Conservation (phyloP, 371 early-diverging fungal genomes). For the Saksenaea oblongispora region DNA sequence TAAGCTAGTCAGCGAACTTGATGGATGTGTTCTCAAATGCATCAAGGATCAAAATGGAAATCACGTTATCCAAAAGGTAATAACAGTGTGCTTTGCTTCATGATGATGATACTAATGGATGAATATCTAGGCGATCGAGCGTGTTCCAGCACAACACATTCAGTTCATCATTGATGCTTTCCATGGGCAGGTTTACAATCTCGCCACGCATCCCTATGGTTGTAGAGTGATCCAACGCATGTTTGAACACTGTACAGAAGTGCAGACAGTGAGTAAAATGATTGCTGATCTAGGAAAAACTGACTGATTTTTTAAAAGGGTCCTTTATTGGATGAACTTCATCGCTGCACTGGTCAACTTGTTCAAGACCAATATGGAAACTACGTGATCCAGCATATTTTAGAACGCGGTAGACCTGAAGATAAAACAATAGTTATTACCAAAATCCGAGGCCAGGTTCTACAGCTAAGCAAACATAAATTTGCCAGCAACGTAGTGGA, state of each 20-base stretch:
- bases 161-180: constrained; percentile 97
- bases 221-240: constrained; percentile 99
- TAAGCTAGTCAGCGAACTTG: constrained; percentile 87
- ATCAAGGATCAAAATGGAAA: constrained; percentile 99
- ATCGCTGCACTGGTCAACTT: constrained; percentile 84
- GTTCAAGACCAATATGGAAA: constrained; percentile 99
- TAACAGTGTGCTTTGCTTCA: not conserved
- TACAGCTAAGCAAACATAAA: constrained; percentile 95
- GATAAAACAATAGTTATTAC: constrained; percentile 87
- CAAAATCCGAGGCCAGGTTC: constrained; percentile 89
- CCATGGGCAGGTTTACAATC: constrained; percentile 91
- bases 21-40: constrained; percentile 94
- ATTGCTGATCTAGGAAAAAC: not conserved
- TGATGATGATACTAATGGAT: not conserved
- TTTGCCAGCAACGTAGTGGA: constrained; percentile 99
- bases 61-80: constrained; percentile 98
- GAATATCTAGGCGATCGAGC: constrained; percentile 86
- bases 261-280: constrained; percentile 63
- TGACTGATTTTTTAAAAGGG: constrained; percentile 23
- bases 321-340: constrained; percentile 92
- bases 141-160: constrained; percentile 91
- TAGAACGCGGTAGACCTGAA: constrained; percentile 89
- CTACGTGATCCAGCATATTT: constrained; percentile 98
- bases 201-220: constrained; percentile 99
- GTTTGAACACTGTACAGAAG: constrained; percentile 97